Percentiles rank a stretch among this genome's conserved stretches.
phyloP scores from a whole-genome alignment of 139 green algal genomes.

The Penium margaritaceum region DNA sequence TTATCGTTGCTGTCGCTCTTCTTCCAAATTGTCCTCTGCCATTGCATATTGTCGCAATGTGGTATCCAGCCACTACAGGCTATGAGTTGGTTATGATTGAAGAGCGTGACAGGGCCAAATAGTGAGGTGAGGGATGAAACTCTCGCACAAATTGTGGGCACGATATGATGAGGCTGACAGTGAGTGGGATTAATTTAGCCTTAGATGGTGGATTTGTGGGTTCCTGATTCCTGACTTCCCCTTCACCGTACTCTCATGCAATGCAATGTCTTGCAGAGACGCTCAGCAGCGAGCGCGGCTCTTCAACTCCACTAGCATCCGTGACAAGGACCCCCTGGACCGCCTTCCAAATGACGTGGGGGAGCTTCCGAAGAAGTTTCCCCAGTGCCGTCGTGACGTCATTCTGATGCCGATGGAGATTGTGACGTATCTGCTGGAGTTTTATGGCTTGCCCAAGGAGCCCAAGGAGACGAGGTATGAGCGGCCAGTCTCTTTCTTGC shows the following conservation, averaged over 20 bases:
- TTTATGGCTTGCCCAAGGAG: background rate
- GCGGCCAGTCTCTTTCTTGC: too few relatives aligned
- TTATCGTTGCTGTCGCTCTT: too few relatives aligned
- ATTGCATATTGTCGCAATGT: too few relatives aligned
- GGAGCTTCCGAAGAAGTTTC: background rate
- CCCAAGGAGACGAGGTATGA: background rate
- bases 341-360: background rate
- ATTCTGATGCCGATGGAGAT: background rate
- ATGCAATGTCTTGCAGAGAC: too few relatives aligned
- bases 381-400: background rate
- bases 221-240: background rate
- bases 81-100: too few relatives aligned
- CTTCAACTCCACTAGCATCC: slow-evolving; percentile 8
- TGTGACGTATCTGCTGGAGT: background rate
- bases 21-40: too few relatives aligned
- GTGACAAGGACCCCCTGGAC: slow-evolving; percentile 3
- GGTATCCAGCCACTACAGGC: too few relatives aligned
- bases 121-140: too few relatives aligned
- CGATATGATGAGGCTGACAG: background rate
- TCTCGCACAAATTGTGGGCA: background rate
- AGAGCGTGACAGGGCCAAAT: too few relatives aligned
- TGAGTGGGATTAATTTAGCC: background rate
- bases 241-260: background rate
- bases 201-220: background rate
- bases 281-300: slow-evolving; percentile 4